Percentiles rank a stretch among this genome's conserved stretches.
Evolutionary conservation across 352 stramenopile genomes (phyloP).

Genomic region (Globisporangium lucens): DNA sequence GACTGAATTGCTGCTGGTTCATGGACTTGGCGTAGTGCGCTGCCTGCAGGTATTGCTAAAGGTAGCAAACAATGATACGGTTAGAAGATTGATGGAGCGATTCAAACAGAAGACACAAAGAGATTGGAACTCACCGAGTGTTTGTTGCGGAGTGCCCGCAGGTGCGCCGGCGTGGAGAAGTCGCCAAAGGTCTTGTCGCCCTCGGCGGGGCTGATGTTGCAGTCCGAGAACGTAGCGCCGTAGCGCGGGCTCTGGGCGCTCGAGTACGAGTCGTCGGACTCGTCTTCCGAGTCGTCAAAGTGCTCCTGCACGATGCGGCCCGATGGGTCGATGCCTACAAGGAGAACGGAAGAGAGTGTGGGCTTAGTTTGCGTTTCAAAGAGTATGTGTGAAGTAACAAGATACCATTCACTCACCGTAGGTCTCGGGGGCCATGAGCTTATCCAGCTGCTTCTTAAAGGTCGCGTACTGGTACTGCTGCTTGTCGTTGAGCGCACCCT

Average conservation of each 20-base stretch:
- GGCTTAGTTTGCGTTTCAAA: background rate
- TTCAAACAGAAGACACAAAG: background rate
- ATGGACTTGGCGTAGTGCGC: slow-evolving; percentile 10
- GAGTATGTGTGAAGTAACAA: background rate
- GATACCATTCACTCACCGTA: slow-evolving; percentile 26
- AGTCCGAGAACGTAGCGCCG: slow-evolving; percentile 44
- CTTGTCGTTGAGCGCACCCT: slow-evolving; percentile 59
- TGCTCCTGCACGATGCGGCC: slow-evolving; percentile 41
- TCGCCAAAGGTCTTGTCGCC: slow-evolving; percentile 40
- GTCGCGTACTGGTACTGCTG: slow-evolving; percentile 53
- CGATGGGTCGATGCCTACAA: slow-evolving; percentile 52
- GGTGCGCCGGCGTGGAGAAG: slow-evolving; percentile 40
- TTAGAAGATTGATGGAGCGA: background rate
- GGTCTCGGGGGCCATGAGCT: slow-evolving; percentile 60
- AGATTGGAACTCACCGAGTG: slow-evolving; percentile 30
- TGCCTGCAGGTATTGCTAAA: slow-evolving; percentile 14
- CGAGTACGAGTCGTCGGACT: slow-evolving; percentile 55
- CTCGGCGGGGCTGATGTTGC: slow-evolving; percentile 50
- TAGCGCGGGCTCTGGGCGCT: slow-evolving; percentile 46
- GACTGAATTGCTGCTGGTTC: slow-evolving; percentile 9
- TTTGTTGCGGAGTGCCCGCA: slow-evolving; percentile 43
- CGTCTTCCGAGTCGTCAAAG: slow-evolving; percentile 50
- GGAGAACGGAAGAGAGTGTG: background rate
- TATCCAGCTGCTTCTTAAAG: slow-evolving; percentile 66
- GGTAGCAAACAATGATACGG: background rate